Evolutionary conservation across 78 protist genomes (phyloP), one percentile per base, ranked within the genome.

Genomic region (Diacronema lutheri): DNA sequence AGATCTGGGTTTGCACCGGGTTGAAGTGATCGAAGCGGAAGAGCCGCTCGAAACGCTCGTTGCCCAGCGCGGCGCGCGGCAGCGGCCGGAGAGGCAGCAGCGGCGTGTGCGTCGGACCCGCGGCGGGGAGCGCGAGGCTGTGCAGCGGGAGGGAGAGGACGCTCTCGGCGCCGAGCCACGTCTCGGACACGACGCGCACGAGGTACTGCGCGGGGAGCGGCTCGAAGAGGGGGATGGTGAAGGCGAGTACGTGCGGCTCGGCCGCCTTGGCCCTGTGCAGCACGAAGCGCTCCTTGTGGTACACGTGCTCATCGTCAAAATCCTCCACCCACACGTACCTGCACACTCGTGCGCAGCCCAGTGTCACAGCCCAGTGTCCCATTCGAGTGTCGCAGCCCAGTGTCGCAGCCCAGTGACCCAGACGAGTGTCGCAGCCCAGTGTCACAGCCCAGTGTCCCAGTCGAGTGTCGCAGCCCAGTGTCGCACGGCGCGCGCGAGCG

Each of bases 1-100:
- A 89, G 60, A 79, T 1, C 68, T 97, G 99, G 21, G 99, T 96
- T 81, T 98, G 99, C 68, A 98, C 85, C n/a, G 99, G 97, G 87
- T 99, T 99, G 93, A 99, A 97, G 91, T 96, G 95, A 25, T 83
- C 14, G 90, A 96, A 94, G 41, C 69, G 46, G 89, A 88, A 97
- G 35, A 95, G 85, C 33, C 65, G 25, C 88, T 93, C 95, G 50
- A 76, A 26, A 12, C 19, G 26, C 0, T 26, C 38, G 65, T 85
- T 68, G 40, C 65, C 83, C 44, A 98, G 90, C 10, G 94, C 97
- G 4, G 73, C 19, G 29, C 79, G 29, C 16, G 97, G 93, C 26
- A 98, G 95, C 38, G 99, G 99, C 41, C 84, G 81, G 44, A 97
- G 91, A 44, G 93, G 90, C 16, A 99, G 91, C 40, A 99, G 94